phyloP scores from a whole-genome alignment of 306 rosid species.

The Arachis stenosperma region DNA sequence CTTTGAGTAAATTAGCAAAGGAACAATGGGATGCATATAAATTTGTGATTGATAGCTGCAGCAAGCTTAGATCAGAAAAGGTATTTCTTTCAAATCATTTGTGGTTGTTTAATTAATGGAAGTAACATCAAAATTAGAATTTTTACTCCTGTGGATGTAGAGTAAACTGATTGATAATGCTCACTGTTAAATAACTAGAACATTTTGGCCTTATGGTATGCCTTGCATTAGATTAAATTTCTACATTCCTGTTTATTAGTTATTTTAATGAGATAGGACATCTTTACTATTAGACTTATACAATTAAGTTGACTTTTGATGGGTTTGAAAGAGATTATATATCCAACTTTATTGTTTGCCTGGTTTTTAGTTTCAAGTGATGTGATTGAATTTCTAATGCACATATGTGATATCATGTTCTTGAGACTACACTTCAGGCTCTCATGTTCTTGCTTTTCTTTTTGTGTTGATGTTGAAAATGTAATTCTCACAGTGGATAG shows the following conservation, averaged over 20 bases:
- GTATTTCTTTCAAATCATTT: too few relatives aligned
- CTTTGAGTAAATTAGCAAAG: constrained; percentile 67
- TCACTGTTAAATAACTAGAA: constrained; percentile 21
- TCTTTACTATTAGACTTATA: constrained; percentile 15
- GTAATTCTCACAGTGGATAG: too few relatives aligned
- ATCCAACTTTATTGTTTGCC: constrained; percentile 6
- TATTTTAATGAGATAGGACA: background rate
- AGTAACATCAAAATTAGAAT: too few relatives aligned
- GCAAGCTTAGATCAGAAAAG: constrained; percentile 23
- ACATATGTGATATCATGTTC: too few relatives aligned
- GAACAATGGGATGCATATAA: constrained; percentile 86
- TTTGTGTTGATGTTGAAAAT: too few relatives aligned
- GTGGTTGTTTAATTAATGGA: too few relatives aligned
- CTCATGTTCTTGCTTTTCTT: too few relatives aligned
- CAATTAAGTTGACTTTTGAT: constrained; percentile 13
- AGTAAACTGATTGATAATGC: background rate
- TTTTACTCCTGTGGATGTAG: too few relatives aligned
- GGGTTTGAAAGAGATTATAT: constrained; percentile 11
- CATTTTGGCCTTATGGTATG: background rate
- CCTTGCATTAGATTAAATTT: constrained; percentile 17
- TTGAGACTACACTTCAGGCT: too few relatives aligned
- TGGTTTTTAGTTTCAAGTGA: constrained; percentile 33
- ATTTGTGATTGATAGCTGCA: constrained; percentile 61
- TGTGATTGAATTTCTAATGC: background rate
- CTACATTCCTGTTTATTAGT: too few relatives aligned